Base-by-base conservation (phyloP, 2,329 filamentous ascomycete species). In the Domatiomyces globalis region DNA sequence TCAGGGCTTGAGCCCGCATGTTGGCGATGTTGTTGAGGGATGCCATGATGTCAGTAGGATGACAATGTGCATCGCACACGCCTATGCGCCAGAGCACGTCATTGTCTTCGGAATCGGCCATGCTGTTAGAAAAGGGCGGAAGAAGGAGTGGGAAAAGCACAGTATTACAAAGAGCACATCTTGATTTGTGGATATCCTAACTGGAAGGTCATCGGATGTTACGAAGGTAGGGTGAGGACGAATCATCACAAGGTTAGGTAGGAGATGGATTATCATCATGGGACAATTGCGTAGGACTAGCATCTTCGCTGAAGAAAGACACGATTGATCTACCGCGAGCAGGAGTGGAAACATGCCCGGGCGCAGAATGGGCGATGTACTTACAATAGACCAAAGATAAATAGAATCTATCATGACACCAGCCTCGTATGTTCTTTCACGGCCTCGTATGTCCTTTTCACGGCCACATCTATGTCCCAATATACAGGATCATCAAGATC, bases 51-150 rank as follows among this genome's bases (percentile, higher is more conserved):
- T 83, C 80, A 45, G 80, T 83, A 6, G 80, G 80, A 61, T 83
- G 80, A 58, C 80, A 83, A 63, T 83, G 80, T 27, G 79, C 79
- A 62, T 83, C 80, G 56, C 73, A 80, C 46, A 83, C 71, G 18
- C 78, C 78, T 25, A 82, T 60, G 43, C 79, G 69, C 79, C 79
- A 82, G 22, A 58, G 50, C 25, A 44, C 49, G 10, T 55, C 55
- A 20, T 47, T 29, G n/a, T 36, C 20, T 10, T 7, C n/a, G 10
- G 27, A 29, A 10, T 25, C 8, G 10, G 43, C 19, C 45, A 47
- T 47, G 25, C 9, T 47, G 20, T 33, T 7, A 8, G 43, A 22
- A n/a, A n/a, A n/a, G n/a, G 39, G 9, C 5, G 33, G 33, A 10
- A 15, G 33, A 1, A 39, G 5, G 33, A 15, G 4, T 39, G 33